A percentile compares a stretch with the other conserved stretches of the same genome.
phyloP scores from a whole-genome alignment of 1,139 yeast genomes.

The Sugiyamaella castrensis region DNA sequence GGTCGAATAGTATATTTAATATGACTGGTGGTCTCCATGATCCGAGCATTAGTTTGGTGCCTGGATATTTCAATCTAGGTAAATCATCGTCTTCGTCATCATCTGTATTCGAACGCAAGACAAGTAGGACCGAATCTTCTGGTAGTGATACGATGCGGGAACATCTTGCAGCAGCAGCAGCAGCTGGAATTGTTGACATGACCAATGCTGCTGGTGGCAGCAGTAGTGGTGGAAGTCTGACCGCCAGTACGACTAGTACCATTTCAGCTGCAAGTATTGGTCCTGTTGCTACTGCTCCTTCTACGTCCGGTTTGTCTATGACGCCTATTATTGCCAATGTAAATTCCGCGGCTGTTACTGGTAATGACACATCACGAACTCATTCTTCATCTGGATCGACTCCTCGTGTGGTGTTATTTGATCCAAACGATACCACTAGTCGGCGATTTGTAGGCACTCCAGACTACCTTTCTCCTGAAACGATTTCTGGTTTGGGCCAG shows the following conservation, averaged over 20 bases:
- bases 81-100: conserved; percentile 16
- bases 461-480: conserved; percentile 95
- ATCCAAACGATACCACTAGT: conserved; percentile 27
- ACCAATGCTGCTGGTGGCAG: no score
- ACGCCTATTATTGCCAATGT: not conserved
- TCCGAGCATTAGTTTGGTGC: conserved; percentile 32
- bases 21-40: conserved; percentile 22
- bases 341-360: not conserved
- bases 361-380: conserved; percentile 1
- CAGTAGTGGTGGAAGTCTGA: conserved; percentile 1
- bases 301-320: not conserved
- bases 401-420: conserved; percentile 28
- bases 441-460: conserved; percentile 92
- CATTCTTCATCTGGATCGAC: conserved; percentile 15
- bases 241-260: not conserved
- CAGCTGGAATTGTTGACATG: conserved; percentile 7
- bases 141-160: conserved; percentile 13
- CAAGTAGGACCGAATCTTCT: conserved; percentile 14
- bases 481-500: conserved; percentile 81
- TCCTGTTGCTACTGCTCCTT: not conserved
- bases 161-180: not conserved
- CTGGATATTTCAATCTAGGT: conserved; percentile 26
- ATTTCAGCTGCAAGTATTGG: not conserved
- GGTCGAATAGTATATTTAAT: conserved; percentile 1
- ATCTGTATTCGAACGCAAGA: conserved; percentile 17